Percentiles rank a stretch among this genome's conserved stretches.
Conservation (phyloP, 495 filamentous ascomycete genomes). For the Darksidea phi region DNA sequence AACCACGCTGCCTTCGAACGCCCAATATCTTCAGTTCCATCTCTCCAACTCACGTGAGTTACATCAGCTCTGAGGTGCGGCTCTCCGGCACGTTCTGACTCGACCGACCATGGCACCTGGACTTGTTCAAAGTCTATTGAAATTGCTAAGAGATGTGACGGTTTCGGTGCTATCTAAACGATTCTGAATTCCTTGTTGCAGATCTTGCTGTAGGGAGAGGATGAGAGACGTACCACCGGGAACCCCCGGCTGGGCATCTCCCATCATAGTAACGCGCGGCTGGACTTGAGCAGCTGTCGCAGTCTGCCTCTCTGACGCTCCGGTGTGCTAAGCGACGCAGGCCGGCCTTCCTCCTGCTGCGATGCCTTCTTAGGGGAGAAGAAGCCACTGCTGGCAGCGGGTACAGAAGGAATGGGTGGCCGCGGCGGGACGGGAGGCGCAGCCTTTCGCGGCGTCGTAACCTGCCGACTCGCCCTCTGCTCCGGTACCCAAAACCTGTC, state of each 20-base stretch:
- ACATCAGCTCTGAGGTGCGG: too few relatives aligned
- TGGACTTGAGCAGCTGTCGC: slow-evolving; percentile 16
- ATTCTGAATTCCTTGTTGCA: too few relatives aligned
- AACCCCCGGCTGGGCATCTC: neutral
- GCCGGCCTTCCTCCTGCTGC: slow-evolving; percentile 2
- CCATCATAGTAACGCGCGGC: slow-evolving; percentile 6
- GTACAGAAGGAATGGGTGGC: neutral
- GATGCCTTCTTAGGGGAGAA: neutral
- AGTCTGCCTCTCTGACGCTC: slow-evolving; percentile 4
- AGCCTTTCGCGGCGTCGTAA: slow-evolving; percentile 2
- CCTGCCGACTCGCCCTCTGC: neutral
- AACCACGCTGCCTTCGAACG: neutral
- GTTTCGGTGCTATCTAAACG: too few relatives aligned
- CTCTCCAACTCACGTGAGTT: too few relatives aligned
- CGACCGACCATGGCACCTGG: too few relatives aligned
- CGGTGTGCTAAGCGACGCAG: neutral
- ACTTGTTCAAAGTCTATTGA: too few relatives aligned
- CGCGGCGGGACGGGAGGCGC: neutral
- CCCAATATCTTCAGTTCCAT: too few relatives aligned
- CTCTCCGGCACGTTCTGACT: too few relatives aligned
- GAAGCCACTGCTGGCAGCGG: neutral
- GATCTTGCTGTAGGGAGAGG: too few relatives aligned
- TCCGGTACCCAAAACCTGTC: slow-evolving; percentile 27
- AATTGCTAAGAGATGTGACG: too few relatives aligned
- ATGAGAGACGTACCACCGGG: too few relatives aligned